Conservation (phyloP, 371 early-diverging fungal species). For the Mortierella sp. region DNA sequence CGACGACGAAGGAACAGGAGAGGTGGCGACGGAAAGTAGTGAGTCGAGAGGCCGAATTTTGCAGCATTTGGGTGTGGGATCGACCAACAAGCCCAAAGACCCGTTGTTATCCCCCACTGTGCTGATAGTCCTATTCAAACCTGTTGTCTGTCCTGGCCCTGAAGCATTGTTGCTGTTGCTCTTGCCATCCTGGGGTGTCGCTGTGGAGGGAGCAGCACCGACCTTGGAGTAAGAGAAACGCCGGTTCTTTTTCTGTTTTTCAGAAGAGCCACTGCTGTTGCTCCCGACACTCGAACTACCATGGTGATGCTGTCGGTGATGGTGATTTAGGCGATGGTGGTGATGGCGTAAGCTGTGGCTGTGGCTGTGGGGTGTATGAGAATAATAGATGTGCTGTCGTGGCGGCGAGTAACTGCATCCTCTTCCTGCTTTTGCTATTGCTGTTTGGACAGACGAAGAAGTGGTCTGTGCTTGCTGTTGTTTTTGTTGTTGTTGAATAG, state of each 20-base stretch:
- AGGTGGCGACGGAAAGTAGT: background rate
- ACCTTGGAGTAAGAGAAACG: conserved; percentile 42
- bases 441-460: background rate
- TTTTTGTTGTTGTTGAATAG: background rate
- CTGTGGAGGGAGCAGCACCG: background rate
- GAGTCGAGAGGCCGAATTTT: conserved; percentile 4
- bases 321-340: background rate
- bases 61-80: conserved; percentile 29
- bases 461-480: background rate
- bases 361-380: conserved; percentile 27
- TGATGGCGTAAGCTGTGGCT: conserved; percentile 18
- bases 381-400: conserved; percentile 27
- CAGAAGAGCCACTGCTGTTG: background rate
- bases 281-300: background rate
- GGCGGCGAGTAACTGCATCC: background rate
- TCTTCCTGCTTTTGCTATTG: background rate
- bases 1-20: background rate
- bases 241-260: conserved; percentile 26
- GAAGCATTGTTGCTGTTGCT: background rate
- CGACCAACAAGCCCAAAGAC: conserved; percentile 23
- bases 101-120: conserved; percentile 14
- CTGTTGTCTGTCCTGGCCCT: background rate
- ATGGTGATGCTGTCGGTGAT: background rate
- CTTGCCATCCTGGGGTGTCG: background rate
- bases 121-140: background rate